Conservation (phyloP, 1,284 basidiomycete species). For the Trichosporon asahii region DNA sequence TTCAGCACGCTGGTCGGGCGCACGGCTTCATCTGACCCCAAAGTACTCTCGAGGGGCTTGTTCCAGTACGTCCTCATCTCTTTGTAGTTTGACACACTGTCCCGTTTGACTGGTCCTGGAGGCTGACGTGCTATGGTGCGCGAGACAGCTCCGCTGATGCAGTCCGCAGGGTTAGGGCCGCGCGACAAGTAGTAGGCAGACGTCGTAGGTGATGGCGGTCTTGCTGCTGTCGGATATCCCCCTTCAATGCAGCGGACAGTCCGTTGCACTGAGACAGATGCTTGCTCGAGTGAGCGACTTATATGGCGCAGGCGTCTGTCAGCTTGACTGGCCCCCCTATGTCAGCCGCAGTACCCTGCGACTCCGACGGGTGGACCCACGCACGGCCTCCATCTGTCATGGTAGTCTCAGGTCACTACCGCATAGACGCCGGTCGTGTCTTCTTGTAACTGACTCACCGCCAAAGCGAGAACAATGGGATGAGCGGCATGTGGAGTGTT, state of each 20-base stretch:
- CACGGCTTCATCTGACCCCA: neutral
- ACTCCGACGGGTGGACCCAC: neutral
- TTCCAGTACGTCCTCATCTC: neutral
- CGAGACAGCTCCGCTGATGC: neutral
- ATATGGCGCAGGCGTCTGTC: neutral
- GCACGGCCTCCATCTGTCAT: neutral
- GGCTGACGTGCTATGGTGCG: neutral
- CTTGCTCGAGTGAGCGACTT: too few species aligned
- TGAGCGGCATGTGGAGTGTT: neutral
- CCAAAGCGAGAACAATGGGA: neutral
- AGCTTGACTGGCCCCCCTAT: neutral
- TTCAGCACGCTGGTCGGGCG: neutral
- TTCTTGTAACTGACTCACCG: neutral
- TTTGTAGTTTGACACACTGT: neutral
- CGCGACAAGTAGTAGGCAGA: neutral
- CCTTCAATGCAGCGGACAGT: too few species aligned
- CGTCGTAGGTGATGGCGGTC: too few species aligned
- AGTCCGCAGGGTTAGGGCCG: neutral
- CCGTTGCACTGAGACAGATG: too few species aligned
- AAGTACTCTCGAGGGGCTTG: neutral
- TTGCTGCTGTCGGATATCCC: too few species aligned
- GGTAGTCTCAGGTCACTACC: neutral
- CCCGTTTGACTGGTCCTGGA: neutral
- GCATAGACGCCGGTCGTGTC: neutral
- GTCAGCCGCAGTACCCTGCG: neutral